These are phyloP conservation scores for Microcyclosporella mali DNA, from an alignment of 2,329 filamentous ascomycete genomes.

Conservation along the genomic window DNA sequence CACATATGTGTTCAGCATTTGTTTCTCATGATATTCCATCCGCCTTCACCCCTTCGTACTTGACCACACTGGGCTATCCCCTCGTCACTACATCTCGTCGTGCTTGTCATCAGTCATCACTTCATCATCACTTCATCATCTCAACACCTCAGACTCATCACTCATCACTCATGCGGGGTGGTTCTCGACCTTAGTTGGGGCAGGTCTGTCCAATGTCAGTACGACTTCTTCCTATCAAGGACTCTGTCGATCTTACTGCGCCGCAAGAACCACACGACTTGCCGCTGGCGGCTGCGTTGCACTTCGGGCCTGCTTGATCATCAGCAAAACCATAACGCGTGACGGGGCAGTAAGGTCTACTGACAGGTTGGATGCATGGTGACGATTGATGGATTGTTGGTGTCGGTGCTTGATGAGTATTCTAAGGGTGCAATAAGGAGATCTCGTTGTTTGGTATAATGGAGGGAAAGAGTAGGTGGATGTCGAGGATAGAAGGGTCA, in stretches of 20 bases:
- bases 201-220: slow-evolving; percentile 20
- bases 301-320: slow-evolving; percentile 27
- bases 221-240: background rate
- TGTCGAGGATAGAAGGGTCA: no score
- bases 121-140: slow-evolving; percentile 6
- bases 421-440: no score
- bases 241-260: slow-evolving; percentile 19
- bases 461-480: no score
- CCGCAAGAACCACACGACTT: slow-evolving; percentile 32
- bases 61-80: background rate
- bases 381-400: background rate
- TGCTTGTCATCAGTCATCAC: slow-evolving; percentile 2
- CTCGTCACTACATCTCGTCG: slow-evolving; percentile 6
- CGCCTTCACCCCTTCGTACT: background rate
- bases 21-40: background rate
- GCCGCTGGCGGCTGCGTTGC: slow-evolving; percentile 24
- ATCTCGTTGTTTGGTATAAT: background rate
- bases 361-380: slow-evolving; percentile 19
- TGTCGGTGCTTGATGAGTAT: no score
- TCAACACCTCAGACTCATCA: slow-evolving; percentile 1
- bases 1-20: background rate
- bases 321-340: background rate
- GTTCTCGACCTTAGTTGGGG: slow-evolving; percentile 24
- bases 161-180: slow-evolving; percentile 1
- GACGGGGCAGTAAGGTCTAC: background rate